A percentile compares a stretch with the other conserved stretches of the same genome.
phyloP scores from a whole-genome alignment of 371 early-diverging fungal species.

The Mucor sp. region DNA sequence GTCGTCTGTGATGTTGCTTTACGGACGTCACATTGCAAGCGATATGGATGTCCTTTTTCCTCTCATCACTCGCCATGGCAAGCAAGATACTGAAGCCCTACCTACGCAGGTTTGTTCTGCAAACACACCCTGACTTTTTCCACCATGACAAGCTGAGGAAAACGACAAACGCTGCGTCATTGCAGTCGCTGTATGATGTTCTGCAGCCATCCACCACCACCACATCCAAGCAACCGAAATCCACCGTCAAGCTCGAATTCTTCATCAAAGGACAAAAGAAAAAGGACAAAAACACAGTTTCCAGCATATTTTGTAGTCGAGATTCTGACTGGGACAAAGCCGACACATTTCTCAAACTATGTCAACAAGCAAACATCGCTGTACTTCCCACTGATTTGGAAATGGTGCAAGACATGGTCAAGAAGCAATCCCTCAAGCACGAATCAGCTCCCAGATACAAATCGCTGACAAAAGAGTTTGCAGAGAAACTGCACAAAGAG shows the following conservation, averaged over 20 bases:
- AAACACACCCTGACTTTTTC: constrained; percentile 50
- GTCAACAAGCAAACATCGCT: constrained; percentile 26
- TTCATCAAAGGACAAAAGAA: constrained; percentile 11
- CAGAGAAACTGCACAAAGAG: constrained; percentile 32
- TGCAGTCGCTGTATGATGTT: constrained; percentile 34
- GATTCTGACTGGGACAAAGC: constrained; percentile 33
- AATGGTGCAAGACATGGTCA: constrained; percentile 25
- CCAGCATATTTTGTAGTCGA: constrained; percentile 3
- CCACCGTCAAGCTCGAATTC: constrained; percentile 9
- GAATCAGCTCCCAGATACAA: not conserved
- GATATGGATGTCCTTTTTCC: not conserved
- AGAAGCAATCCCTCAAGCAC: constrained; percentile 1
- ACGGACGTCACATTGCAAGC: not conserved
- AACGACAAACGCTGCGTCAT: constrained; percentile 34
- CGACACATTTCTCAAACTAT: constrained; percentile 28
- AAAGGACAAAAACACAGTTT: not conserved
- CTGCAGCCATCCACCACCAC: constrained; percentile 5
- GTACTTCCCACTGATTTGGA: constrained; percentile 29
- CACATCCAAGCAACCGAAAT: not conserved
- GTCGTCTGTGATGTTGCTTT: not conserved
- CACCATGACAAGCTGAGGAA: constrained; percentile 29
- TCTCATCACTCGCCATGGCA: not conserved
- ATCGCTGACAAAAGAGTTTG: constrained; percentile 36
- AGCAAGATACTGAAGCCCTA: constrained; percentile 28
- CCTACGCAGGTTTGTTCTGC: constrained; percentile 37